These are phyloP conservation scores for Hemileccinum impolitum DNA, from an alignment of 768 basidiomycete genomes.

Conservation along the genomic window DNA sequence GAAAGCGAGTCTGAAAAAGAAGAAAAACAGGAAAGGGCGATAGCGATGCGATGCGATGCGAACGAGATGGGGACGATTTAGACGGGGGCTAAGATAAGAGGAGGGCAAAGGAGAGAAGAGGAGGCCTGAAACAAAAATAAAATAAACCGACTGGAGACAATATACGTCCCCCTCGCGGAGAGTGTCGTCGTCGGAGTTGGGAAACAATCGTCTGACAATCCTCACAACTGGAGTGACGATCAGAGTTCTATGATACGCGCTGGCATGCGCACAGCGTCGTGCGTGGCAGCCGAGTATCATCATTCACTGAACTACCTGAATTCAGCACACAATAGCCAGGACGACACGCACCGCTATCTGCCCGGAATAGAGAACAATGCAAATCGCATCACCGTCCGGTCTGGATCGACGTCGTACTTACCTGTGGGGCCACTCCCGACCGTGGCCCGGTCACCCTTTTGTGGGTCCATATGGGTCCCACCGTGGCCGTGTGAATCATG, in stretches of 20 bases:
- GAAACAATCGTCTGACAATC: conserved; percentile 24
- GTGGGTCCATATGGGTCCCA: conserved; percentile 41
- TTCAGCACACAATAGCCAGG: conserved; percentile 25
- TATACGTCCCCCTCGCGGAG: conserved; percentile 28
- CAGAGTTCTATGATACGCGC: background rate
- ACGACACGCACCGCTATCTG: conserved; percentile 18
- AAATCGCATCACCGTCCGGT: conserved; percentile 1
- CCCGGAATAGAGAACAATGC: conserved; percentile 31
- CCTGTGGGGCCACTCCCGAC: conserved; percentile 1
- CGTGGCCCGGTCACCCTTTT: conserved; percentile 24
- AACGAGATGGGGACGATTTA: conserved; percentile 31
- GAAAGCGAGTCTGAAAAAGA: conserved; percentile 26
- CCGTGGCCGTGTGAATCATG: conserved; percentile 38
- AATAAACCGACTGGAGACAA: conserved; percentile 26
- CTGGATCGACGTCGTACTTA: conserved; percentile 17
- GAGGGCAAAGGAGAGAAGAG: conserved; percentile 12
- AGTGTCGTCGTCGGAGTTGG: conserved; percentile 33
- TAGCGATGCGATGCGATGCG: conserved; percentile 35
- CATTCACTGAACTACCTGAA: conserved; percentile 10
- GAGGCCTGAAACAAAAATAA: conserved; percentile 27
- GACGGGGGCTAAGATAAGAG: conserved; percentile 31
- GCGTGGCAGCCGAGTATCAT: background rate
- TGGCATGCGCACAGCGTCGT: background rate
- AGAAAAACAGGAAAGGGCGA: conserved; percentile 20
- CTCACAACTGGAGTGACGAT: background rate